A percentile compares a stretch with the other conserved stretches of the same genome.
phyloP scores from a whole-genome alignment of 805 yeast genomes.

The baker's yeast (Saccharomyces cerevisiae) region DNA sequence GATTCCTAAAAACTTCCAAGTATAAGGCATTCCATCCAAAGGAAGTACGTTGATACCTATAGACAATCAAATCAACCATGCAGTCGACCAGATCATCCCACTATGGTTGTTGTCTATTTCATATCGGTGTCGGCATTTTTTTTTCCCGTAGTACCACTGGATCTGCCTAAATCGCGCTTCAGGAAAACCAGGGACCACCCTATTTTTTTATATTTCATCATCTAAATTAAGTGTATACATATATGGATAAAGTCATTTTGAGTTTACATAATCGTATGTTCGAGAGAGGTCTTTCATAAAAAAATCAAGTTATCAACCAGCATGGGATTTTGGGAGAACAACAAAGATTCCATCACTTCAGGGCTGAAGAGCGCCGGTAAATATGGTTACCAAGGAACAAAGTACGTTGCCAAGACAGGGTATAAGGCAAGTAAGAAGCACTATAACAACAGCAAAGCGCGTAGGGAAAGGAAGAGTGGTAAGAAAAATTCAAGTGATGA shows the following conservation, averaged over 20 bases:
- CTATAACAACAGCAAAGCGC: constrained; percentile 15
- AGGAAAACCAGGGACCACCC: neutral
- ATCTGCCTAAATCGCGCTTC: neutral
- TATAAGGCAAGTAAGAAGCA: constrained; percentile 34
- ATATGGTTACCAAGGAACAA: constrained; percentile 33
- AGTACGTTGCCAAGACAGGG: constrained; percentile 35
- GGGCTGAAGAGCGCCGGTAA: constrained; percentile 33
- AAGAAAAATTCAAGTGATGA: constrained; percentile 3
- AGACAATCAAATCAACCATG: neutral
- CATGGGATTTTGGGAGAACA: constrained; percentile 34
- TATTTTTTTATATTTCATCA: neutral
- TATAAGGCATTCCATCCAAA: constrained; percentile 8
- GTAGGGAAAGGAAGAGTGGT: constrained; percentile 7
- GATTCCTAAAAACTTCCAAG: constrained; percentile 10
- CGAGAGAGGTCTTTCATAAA: neutral
- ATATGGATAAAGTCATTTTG: neutral
- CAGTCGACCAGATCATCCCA: neutral
- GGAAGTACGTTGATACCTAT: neutral
- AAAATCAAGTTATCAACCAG: neutral
- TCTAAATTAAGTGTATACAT: neutral
- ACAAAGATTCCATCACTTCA: constrained; percentile 33
- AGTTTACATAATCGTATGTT: neutral
- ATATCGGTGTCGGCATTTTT: neutral
- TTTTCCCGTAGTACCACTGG: neutral
- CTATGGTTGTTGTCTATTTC: neutral